Percentiles rank a stretch among this genome's conserved stretches.
These are phyloP conservation scores for Microthlaspi erraticum DNA, from an alignment of 345 rosid species.

Conservation along the genomic window DNA sequence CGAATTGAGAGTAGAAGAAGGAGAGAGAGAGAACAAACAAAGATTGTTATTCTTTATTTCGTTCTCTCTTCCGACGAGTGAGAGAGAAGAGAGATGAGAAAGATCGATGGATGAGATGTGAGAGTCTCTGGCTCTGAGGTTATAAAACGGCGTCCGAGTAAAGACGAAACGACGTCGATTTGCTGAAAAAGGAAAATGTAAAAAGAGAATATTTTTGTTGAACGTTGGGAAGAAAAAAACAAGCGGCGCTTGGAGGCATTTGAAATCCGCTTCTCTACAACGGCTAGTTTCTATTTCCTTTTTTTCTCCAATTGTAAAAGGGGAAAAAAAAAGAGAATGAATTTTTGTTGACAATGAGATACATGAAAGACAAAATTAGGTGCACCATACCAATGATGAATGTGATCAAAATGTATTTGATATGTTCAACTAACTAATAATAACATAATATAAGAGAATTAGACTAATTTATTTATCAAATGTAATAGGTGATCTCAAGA, in stretches of 20 bases:
- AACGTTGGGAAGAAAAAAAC: conserved; percentile 33
- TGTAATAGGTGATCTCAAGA: too few species aligned
- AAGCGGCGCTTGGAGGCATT: conserved; percentile 19
- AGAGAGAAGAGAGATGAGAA: background rate
- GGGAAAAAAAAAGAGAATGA: background rate
- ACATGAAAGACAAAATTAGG: background rate
- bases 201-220: conserved; percentile 3
- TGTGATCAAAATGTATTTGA: too few species aligned
- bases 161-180: conserved; percentile 13
- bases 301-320: background rate
- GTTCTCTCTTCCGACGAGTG: conserved; percentile 9
- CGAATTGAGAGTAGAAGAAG: conserved; percentile 3
- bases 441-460: too few species aligned
- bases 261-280: conserved; percentile 26
- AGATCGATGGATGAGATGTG: background rate
- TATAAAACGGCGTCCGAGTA: conserved; percentile 18
- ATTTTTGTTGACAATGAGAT: background rate
- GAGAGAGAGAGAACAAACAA: background rate
- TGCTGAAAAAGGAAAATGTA: background rate
- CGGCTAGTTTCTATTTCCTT: conserved; percentile 33
- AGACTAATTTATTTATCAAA: too few species aligned
- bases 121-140: conserved; percentile 8
- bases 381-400: too few species aligned
- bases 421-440: too few species aligned
- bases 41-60: conserved; percentile 25